Evolutionary conservation across 2,329 filamentous ascomycete species (phyloP).

Genomic region (Biscogniauxia mediterranea): DNA sequence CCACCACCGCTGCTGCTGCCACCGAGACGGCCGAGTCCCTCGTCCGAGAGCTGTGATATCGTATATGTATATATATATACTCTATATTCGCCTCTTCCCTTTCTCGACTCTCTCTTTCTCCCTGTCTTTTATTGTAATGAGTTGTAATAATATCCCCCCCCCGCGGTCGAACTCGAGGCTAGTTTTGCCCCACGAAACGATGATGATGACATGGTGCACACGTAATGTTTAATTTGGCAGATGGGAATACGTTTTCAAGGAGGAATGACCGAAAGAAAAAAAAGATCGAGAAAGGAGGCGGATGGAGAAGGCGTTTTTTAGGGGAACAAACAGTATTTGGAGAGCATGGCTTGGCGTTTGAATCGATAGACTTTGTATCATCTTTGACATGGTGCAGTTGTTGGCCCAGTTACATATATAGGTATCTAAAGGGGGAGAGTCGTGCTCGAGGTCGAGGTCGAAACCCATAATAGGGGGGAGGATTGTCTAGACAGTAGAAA

Average conservation of each 20-base stretch:
- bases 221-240: not conserved
- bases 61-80: too few relatives aligned
- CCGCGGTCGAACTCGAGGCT: not conserved
- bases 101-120: not conserved
- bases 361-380: slow-evolving; percentile 16
- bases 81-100: too few relatives aligned
- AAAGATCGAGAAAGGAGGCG: too few relatives aligned
- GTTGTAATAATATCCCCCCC: not conserved
- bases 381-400: slow-evolving; percentile 4
- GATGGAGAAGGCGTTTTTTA: not conserved
- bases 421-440: not conserved
- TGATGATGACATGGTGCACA: not conserved
- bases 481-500: slow-evolving; percentile 3
- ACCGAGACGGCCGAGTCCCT: slow-evolving; percentile 27
- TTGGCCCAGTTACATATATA: not conserved
- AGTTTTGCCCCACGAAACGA: not conserved
- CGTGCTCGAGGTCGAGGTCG: too few relatives aligned
- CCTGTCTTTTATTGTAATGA: not conserved
- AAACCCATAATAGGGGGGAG: too few relatives aligned
- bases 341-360: slow-evolving; percentile 11
- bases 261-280: too few relatives aligned
- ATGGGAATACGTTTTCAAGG: not conserved
- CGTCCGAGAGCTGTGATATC: slow-evolving; percentile 38
- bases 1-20: slow-evolving; percentile 29
- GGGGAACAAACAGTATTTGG: not conserved